Evolutionary conservation across 805 yeast species (phyloP), one percentile per base, ranked within the genome.

Genomic region (Kodamaea sagamina): DNA sequence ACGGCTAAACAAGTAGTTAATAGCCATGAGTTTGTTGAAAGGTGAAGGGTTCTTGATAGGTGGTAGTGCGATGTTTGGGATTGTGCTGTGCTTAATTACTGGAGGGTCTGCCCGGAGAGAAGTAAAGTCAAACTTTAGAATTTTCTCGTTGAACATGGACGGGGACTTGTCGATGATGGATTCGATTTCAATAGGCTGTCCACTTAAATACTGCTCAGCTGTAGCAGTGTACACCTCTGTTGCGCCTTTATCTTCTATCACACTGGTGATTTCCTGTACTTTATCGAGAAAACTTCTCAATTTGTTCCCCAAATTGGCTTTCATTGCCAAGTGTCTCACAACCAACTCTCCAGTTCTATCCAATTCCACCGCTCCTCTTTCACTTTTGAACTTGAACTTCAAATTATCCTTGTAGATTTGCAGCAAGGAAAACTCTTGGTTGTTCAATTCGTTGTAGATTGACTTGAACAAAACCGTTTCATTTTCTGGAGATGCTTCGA

Each of bases 1-100:
- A 32, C 59, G 37, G 11, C 57, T 47, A 17, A 48, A 41, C 9
- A 26, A 40, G 17, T 47, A 54, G 32, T 51, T 50, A 4, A 53
- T 41, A 9, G 22, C 29, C 17, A 51, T 13, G 29, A 43, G 42
- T 32, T 29, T 29, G 34, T 15, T 13, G 6, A 29, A 13, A n/a
- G 34, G 18, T 13, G 34, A 4, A 15, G 34, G 15, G 11, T 15
- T 6, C n/a, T 13, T 17, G 34, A 9, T 2, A 15, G 34, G 34
- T 13, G 15, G 15, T 29, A 13, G 24, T 17, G 15, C 12, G 34
- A 4, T 16, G 4, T 15, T 16, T 10, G 4, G 24, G 6, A 21
- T 21, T 21, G 6, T 21, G n/a, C n/a, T 21, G 24, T 6, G 6
- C 24, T 21, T 6, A 21, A 21, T n/a, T 21, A 21, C 24, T 8